A percentile compares a stretch with the other conserved stretches of the same genome.
phyloP scores from a whole-genome alignment of 768 basidiomycete genomes.

The Podaxis sp. region DNA sequence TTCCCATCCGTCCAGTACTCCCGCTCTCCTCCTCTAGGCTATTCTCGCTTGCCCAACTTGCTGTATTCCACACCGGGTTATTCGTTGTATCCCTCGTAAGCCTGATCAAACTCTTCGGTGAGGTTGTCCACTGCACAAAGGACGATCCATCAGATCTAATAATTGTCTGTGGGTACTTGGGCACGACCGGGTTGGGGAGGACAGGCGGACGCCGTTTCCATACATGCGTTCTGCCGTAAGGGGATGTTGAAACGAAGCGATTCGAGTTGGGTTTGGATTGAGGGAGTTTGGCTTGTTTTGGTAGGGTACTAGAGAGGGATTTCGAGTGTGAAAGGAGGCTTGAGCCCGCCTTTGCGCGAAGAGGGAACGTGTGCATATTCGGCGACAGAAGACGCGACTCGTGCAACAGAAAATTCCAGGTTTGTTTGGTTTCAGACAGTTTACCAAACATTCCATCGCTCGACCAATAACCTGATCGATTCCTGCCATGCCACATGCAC shows the following conservation, averaged over 20 bases:
- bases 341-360: constrained; percentile 2
- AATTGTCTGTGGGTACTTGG: constrained; percentile 82
- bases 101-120: constrained; percentile 70
- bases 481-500: no score
- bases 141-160: constrained; percentile 86
- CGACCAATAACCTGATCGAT: neutral
- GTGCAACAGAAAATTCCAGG: neutral
- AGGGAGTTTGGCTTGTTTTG: neutral
- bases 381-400: neutral
- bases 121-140: constrained; percentile 85
- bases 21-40: constrained; percentile 65
- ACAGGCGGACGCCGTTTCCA: constrained; percentile 63
- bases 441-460: neutral
- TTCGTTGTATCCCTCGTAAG: constrained; percentile 88
- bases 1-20: constrained; percentile 71
- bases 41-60: constrained; percentile 40
- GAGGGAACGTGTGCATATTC: neutral
- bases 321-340: neutral
- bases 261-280: neutral
- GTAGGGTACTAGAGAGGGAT: neutral
- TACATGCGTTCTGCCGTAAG: constrained; percentile 82
- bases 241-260: constrained; percentile 57
- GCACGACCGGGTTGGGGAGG: constrained; percentile 80
- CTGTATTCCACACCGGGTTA: constrained; percentile 82
- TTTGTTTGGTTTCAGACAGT: neutral